These are phyloP conservation scores for Sphagnum magellanicum DNA, from an alignment of 228 moss, liverwort and hornwort genomes.

Conservation along the genomic window DNA sequence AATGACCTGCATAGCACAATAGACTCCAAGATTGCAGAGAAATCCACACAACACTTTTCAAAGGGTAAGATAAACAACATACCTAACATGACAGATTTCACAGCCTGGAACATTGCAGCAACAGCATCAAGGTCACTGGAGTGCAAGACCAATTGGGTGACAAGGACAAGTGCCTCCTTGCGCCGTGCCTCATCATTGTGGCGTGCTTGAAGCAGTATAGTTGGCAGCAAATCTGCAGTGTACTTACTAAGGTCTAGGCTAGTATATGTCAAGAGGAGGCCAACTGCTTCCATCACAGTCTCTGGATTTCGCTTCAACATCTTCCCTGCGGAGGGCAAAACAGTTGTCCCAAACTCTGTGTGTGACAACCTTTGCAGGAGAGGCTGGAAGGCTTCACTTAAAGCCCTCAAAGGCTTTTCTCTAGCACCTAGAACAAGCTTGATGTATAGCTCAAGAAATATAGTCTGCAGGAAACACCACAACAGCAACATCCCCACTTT, in stretches of 20 bases:
- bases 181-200: slow-evolving; percentile 90
- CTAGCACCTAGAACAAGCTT: slow-evolving; percentile 66
- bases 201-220: slow-evolving; percentile 78
- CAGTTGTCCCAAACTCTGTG: slow-evolving; percentile 69
- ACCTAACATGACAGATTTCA: slow-evolving; percentile 79
- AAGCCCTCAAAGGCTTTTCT: slow-evolving; percentile 58
- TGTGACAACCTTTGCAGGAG: slow-evolving; percentile 71
- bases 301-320: slow-evolving; percentile 97
- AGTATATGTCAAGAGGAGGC: slow-evolving; percentile 63
- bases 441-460: slow-evolving; percentile 79
- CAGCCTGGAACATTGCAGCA: slow-evolving; percentile 67
- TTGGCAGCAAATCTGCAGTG: slow-evolving; percentile 58
- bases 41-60: not conserved
- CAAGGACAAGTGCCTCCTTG: slow-evolving; percentile 60
- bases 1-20: no score
- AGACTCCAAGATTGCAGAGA: no score
- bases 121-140: slow-evolving; percentile 88
- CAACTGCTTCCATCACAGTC: slow-evolving; percentile 87
- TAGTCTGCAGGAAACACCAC: slow-evolving; percentile 26
- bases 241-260: slow-evolving; percentile 92
- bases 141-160: slow-evolving; percentile 66
- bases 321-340: slow-evolving; percentile 77
- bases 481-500: no score
- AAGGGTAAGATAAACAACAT: not conserved
- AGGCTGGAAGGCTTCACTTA: slow-evolving; percentile 81